Evolutionary conservation across 139 green algal genomes (phyloP), one percentile per base, ranked within the genome.

Genomic region (Chlorella sp.): DNA sequence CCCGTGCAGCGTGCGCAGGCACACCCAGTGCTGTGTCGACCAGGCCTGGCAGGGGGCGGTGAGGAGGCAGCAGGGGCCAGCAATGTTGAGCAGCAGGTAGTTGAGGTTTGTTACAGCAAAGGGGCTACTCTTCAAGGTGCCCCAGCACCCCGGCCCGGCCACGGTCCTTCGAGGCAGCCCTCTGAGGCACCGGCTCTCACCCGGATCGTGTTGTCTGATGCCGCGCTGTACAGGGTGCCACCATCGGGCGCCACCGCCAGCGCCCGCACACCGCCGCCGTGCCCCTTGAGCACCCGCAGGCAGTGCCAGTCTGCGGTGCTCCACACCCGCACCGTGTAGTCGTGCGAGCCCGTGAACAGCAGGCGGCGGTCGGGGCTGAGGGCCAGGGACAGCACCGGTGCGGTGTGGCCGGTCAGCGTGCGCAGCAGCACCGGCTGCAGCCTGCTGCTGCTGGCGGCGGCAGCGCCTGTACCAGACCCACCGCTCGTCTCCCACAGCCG

Each of bases 271-370:
- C 86, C 86, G 48, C 86, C 86, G 24, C 86, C 86, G 68, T 90
- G 86, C 40, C 82, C 86, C 73, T 76, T 54, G 22, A 90, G 68
- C 69, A 88, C 86, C 26, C 80, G 69, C 73, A 87, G 7, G 76
- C 82, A 85, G 60, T 70, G 67, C 86, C 86, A 90, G 48, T 62
- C 70, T 8, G 30, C 40, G 6, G 67, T 84, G 83, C 95, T 91
- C 96, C 96, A 99, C 74, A 97, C 95, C 41, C 84, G 94, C 73
- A 98, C 95, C 65, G 88, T 98, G 90, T 95, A 95, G 88, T 99
- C 96, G 79, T 98, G 97, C 17, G 92, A 95, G 36, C 96, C 96
- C 30, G 89, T 96, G 89, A 96, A 98, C 26, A 98, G 90, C 70
- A 91, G 91, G 82, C 81, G 90, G 87, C 91, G 92, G 41, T 85